phyloP scores from a whole-genome alignment of 495 filamentous ascomycete genomes.

The Darksidea phi region DNA sequence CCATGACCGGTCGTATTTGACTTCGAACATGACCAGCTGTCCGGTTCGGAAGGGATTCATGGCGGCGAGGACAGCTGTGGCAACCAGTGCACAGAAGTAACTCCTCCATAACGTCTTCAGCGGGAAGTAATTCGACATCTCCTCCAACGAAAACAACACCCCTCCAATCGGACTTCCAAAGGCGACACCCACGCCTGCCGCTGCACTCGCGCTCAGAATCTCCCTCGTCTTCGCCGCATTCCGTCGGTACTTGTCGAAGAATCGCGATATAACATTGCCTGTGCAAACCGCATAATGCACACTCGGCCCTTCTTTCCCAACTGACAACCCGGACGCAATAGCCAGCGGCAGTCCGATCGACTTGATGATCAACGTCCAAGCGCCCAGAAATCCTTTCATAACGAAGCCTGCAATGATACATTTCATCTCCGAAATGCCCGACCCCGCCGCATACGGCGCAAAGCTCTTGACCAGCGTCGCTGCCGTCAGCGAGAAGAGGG shows the following conservation, averaged over 20 bases:
- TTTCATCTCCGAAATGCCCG: slow-evolving; percentile 98
- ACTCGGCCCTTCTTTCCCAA: slow-evolving; percentile 96
- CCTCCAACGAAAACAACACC: slow-evolving; percentile 94
- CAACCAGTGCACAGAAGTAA: slow-evolving; percentile 96
- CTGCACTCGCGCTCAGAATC: slow-evolving; percentile 90
- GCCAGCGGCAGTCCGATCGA: slow-evolving; percentile 86
- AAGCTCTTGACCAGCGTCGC: slow-evolving; percentile 88
- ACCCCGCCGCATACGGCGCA: slow-evolving; percentile 94
- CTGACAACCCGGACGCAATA: slow-evolving; percentile 91
- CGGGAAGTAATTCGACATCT: slow-evolving; percentile 98
- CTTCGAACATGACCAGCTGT: slow-evolving; percentile 99
- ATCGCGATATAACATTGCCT: slow-evolving; percentile 90
- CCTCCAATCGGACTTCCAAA: slow-evolving; percentile 98
- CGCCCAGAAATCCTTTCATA: slow-evolving; percentile 97
- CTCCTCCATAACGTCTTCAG: slow-evolving; percentile 97
- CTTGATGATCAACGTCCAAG: slow-evolving; percentile 91
- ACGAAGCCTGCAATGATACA: slow-evolving; percentile 99
- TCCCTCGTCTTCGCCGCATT: slow-evolving; percentile 95
- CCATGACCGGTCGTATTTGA: slow-evolving; percentile 93
- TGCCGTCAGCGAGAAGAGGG: slow-evolving; percentile 76
- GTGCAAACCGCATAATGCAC: slow-evolving; percentile 98
- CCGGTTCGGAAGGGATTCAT: slow-evolving; percentile 98
- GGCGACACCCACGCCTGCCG: slow-evolving; percentile 92
- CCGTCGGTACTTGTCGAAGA: slow-evolving; percentile 88
- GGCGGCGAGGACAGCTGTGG: slow-evolving; percentile 86